A percentile compares a stretch with the other conserved stretches of the same genome.
phyloP scores from a whole-genome alignment of 257 asterid genomes.

The Gardenia jasminoides region DNA sequence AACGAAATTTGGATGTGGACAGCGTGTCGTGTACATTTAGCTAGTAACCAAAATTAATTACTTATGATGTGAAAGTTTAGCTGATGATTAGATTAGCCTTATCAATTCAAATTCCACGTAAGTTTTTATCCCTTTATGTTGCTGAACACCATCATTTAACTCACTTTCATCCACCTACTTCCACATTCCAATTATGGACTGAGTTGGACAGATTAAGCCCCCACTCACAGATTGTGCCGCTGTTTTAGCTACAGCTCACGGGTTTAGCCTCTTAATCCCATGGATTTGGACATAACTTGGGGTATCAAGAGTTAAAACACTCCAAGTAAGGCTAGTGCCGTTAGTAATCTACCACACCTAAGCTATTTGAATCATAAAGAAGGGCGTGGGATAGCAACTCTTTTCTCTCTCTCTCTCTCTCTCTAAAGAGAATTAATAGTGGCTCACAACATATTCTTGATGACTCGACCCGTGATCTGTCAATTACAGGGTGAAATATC shows the following conservation, averaged over 20 bases:
- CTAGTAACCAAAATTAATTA: conserved; percentile 7
- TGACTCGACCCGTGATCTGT: too few relatives aligned
- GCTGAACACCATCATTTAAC: neutral
- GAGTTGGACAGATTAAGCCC: neutral
- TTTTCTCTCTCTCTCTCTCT: too few relatives aligned
- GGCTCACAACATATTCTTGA: too few relatives aligned
- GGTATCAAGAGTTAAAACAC: neutral
- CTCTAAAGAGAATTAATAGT: too few relatives aligned
- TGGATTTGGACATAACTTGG: neutral
- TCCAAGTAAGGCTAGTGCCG: too few relatives aligned
- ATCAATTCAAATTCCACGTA: neutral
- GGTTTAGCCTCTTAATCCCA: neutral
- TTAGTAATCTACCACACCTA: too few relatives aligned
- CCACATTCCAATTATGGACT: neutral
- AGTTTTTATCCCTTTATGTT: neutral
- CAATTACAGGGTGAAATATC: too few relatives aligned
- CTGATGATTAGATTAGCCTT: conserved; percentile 9
- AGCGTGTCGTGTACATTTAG: neutral
- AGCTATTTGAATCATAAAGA: too few relatives aligned
- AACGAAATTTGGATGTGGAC: too few relatives aligned
- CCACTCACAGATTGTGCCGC: conserved; percentile 3
- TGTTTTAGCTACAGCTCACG: conserved; percentile 12
- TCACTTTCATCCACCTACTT: conserved; percentile 4
- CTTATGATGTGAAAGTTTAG: conserved; percentile 16
- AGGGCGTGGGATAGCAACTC: too few relatives aligned